Evolutionary conservation across 2,329 filamentous ascomycete genomes (phyloP).

Genomic region (Immersiporthe knoxdaviesiana): DNA sequence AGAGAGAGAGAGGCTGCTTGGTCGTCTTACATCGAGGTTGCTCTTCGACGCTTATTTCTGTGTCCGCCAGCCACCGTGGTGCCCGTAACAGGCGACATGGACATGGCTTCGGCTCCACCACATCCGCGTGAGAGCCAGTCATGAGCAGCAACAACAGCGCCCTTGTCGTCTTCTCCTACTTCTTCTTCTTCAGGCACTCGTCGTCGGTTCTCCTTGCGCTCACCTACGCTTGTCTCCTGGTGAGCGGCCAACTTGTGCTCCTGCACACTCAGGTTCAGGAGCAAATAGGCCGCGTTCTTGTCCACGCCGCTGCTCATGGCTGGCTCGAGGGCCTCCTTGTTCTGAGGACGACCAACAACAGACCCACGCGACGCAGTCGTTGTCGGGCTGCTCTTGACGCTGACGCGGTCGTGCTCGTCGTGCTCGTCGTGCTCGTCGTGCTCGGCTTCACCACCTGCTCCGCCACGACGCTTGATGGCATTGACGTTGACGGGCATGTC

Average conservation of each 20-base stretch:
- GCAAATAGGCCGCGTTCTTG: conserved; percentile 50
- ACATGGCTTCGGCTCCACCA: conserved; percentile 31
- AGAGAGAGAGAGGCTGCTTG: neutral
- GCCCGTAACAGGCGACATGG: conserved; percentile 28
- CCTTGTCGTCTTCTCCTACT: too few relatives aligned
- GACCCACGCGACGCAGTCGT: conserved; percentile 25
- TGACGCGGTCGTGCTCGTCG: conserved; percentile 31
- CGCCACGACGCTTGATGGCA: conserved; percentile 25
- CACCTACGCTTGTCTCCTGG: conserved; percentile 18
- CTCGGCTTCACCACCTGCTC: conserved; percentile 35
- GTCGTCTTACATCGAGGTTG: conserved; percentile 44
- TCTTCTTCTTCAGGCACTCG: conserved; percentile 19
- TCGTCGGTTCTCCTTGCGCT: conserved; percentile 10
- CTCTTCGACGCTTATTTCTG: conserved; percentile 46
- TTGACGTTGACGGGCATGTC: neutral
- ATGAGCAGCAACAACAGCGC: neutral
- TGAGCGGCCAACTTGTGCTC: conserved; percentile 34
- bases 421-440: conserved; percentile 34
- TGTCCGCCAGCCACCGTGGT: conserved; percentile 25
- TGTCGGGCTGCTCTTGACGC: conserved; percentile 30
- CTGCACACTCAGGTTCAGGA: conserved; percentile 52
- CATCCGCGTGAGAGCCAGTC: conserved; percentile 26
- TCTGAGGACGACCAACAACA: conserved; percentile 24
- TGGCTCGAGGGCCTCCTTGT: conserved; percentile 21
- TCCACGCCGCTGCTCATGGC: conserved; percentile 39